These are phyloP conservation scores for Auriscalpium orientale DNA, from an alignment of 768 basidiomycete species.

Conservation along the genomic window DNA sequence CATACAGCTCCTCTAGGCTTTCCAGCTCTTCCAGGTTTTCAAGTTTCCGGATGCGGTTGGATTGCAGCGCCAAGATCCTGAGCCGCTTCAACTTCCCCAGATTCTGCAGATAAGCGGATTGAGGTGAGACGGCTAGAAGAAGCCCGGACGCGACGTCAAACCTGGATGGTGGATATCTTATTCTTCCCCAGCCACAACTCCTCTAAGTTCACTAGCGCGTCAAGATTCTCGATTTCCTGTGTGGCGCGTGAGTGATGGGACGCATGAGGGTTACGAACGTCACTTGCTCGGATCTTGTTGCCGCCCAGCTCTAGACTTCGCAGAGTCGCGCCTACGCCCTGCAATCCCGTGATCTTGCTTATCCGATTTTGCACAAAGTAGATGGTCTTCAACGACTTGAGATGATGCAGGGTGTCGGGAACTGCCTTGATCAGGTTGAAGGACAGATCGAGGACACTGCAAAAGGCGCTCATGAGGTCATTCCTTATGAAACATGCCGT, in stretches of 20 bases:
- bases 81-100: conserved; percentile 63
- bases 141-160: conserved; percentile 21
- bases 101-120: conserved; percentile 38
- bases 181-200: conserved; percentile 99
- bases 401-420: conserved; percentile 50
- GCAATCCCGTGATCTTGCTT: conserved; percentile 63
- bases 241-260: conserved; percentile 2
- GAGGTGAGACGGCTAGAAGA: neutral
- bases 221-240: conserved; percentile 84
- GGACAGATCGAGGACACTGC: conserved; percentile 75
- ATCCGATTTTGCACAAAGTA: conserved; percentile 98
- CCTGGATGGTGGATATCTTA: conserved; percentile 86
- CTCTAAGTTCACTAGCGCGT: conserved; percentile 72
- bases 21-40: conserved; percentile 71
- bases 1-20: conserved; percentile 81
- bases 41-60: conserved; percentile 85
- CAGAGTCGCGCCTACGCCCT: conserved; percentile 45
- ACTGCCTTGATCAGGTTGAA: conserved; percentile 83
- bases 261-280: neutral
- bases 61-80: conserved; percentile 84
- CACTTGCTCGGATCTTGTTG: conserved; percentile 78
- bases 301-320: conserved; percentile 89
- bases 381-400: conserved; percentile 61
- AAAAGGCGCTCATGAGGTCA: neutral
- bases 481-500: neutral